Conservation (phyloP, 192 early-diverging fungal genomes). For the Coemansia sp. region DNA sequence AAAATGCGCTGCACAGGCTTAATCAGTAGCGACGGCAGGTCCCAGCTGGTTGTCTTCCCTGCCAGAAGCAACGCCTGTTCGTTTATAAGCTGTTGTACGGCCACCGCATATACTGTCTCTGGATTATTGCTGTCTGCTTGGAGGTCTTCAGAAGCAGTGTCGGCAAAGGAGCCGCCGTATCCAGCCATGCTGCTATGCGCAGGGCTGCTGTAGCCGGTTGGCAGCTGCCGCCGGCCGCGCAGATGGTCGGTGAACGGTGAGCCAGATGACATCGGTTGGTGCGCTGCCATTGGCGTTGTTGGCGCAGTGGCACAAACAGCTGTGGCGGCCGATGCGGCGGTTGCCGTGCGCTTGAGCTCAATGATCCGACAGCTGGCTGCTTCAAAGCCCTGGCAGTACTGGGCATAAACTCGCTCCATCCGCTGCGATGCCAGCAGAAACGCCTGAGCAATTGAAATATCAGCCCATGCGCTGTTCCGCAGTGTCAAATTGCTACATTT, state of each 20-base stretch:
- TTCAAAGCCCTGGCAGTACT: constrained; percentile 54
- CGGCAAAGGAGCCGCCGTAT: constrained; percentile 9
- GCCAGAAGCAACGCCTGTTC: constrained; percentile 39
- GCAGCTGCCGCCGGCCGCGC: constrained; percentile 21
- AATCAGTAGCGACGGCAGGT: constrained; percentile 84
- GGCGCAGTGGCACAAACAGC: constrained; percentile 19
- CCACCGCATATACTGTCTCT: constrained; percentile 19
- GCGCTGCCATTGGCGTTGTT: constrained; percentile 24
- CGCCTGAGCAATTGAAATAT: constrained; percentile 45
- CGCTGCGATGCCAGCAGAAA: constrained; percentile 45
- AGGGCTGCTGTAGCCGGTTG: constrained; percentile 24
- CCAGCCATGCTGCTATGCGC: background rate
- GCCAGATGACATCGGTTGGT: constrained; percentile 10
- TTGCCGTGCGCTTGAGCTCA: constrained; percentile 36
- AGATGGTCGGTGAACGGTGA: constrained; percentile 33
- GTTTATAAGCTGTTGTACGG: constrained; percentile 23
- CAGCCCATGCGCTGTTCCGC: constrained; percentile 43
- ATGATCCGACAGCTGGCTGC: constrained; percentile 46
- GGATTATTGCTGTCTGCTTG: constrained; percentile 26
- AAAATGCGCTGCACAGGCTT: constrained; percentile 97
- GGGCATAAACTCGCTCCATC: constrained; percentile 45
- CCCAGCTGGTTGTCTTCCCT: constrained; percentile 84
- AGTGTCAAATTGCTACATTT: constrained; percentile 11
- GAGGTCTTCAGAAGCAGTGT: constrained; percentile 12
- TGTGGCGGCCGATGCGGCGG: constrained; percentile 10